phyloP scores from a whole-genome alignment of 495 filamentous ascomycete genomes.

The Xylaria nigripes region DNA sequence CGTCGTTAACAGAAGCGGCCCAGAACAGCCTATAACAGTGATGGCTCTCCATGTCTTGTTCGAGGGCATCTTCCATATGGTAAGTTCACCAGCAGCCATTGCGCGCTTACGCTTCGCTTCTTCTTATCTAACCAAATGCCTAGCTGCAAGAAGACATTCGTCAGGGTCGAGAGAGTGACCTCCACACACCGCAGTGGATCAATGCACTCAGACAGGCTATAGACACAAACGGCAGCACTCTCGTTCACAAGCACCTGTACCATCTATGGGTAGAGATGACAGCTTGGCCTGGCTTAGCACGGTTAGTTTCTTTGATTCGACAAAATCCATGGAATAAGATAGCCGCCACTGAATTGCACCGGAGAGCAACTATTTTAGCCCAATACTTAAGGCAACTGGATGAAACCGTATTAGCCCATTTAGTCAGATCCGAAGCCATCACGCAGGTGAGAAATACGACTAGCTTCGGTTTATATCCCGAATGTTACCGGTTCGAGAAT shows the following conservation, averaged over 20 bases:
- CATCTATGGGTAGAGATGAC: conserved; percentile 22
- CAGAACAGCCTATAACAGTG: conserved; percentile 15
- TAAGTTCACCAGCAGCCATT: conserved; percentile 1
- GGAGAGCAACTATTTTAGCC: conserved; percentile 12
- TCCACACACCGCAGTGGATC: conserved; percentile 19
- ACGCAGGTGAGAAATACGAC: conserved; percentile 11
- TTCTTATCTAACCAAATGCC: background rate
- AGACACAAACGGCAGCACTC: conserved; percentile 8
- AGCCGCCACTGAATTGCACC: conserved; percentile 15
- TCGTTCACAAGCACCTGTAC: conserved; percentile 18
- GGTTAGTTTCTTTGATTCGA: conserved; percentile 13
- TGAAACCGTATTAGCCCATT: conserved; percentile 12
- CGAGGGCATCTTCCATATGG: conserved; percentile 24
- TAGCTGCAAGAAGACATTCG: conserved; percentile 28
- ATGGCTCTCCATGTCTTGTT: conserved; percentile 19
- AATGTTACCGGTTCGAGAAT: conserved; percentile 19
- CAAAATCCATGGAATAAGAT: conserved; percentile 16
- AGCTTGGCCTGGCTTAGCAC: conserved; percentile 19
- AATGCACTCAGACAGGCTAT: conserved; percentile 14
- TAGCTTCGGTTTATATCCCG: conserved; percentile 16
- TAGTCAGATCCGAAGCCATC: conserved; percentile 17
- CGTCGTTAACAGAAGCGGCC: conserved; percentile 17
- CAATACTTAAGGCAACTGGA: conserved; percentile 14
- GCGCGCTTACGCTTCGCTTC: background rate
- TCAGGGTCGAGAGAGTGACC: conserved; percentile 18